Base-by-base conservation (phyloP, 345 rosid species). In the Kandelia obovata region DNA sequence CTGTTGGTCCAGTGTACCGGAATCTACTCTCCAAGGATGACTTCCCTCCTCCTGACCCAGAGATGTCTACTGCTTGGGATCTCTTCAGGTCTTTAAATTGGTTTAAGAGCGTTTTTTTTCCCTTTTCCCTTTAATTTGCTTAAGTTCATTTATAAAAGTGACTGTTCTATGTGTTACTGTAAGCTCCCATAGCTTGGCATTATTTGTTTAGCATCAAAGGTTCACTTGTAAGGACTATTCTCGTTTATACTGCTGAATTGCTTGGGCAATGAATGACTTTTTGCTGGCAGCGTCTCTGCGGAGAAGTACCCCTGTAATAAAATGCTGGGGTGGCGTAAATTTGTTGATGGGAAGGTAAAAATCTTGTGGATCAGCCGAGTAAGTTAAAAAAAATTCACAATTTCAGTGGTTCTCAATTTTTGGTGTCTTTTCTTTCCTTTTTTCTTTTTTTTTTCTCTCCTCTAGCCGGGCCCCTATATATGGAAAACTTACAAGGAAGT, bases 281-380 rank as follows among this genome's bases (percentile, higher is more conserved):
- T 46, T 16, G 35, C 62, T 20, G 19, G 16, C 83, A 94, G 98
- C 46, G 67, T 71, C n/a, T 83, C 97, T 17, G 96, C 71, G 20
- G 77, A 83, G 78, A 87, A 84, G 67, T 69, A 83, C 68, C 91
- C 92, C 23, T 71, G 74, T 26, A 91, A 87, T 69, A 85, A 69
- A 70, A 95, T 95, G 99, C 96, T 95, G 57, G 99, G 99, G 65
- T 91, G 96, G 92, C 92, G 99, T 57, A 75, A 55, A 76, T 53
- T 79, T 68, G 84, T 88, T 26, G 81, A 89, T 52, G 89, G 80
- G 20, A 89, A 89, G 96, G 99, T 94, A 75, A 75, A 30, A 47
- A 47, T 63, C 49, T 32, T n/a, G 59, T 64, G 46, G 27, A 69
- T 1, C 3, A 43, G 49, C 19, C 17, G 49, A 43, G 19, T 15